phyloP scores from a whole-genome alignment of 441 rosid genomes.

The Eruca vesicaria region DNA sequence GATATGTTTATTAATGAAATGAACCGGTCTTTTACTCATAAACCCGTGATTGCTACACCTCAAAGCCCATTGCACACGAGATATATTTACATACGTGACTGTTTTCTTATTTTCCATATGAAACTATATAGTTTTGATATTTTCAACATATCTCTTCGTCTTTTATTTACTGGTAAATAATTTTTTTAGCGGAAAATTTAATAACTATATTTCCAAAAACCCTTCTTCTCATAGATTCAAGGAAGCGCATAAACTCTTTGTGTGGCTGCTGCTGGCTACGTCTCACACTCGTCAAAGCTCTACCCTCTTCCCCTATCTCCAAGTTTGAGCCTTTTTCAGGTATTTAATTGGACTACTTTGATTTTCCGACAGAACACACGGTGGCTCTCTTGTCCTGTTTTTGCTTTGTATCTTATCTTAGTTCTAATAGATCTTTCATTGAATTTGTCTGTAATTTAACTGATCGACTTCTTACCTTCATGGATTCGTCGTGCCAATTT shows the following conservation, averaged over 20 bases:
- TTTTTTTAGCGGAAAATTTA: too few relatives aligned
- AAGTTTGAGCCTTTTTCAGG: conserved; percentile 18
- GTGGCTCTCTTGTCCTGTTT: background rate
- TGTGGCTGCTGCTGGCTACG: conserved; percentile 27
- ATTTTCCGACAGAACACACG: conserved; percentile 11
- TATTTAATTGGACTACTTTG: background rate
- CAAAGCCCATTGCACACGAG: background rate
- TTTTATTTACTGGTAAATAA: background rate
- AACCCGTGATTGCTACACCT: background rate
- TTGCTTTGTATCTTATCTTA: conserved; percentile 8
- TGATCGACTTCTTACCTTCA: background rate
- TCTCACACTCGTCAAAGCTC: conserved; percentile 18
- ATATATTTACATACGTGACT: background rate
- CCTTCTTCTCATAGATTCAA: conserved; percentile 18
- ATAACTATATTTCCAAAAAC: background rate
- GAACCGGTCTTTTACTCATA: background rate
- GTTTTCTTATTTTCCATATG: background rate
- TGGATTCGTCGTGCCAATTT: background rate
- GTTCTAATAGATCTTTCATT: background rate
- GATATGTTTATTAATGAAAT: background rate
- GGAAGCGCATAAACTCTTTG: background rate
- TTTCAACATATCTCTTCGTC: background rate
- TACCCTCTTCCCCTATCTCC: conserved; percentile 11
- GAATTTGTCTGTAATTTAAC: conserved; percentile 4
- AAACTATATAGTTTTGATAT: too few relatives aligned